Base-by-base conservation (phyloP, 2,329 filamentous ascomycete genomes). In the Dactylellina leptospora region DNA sequence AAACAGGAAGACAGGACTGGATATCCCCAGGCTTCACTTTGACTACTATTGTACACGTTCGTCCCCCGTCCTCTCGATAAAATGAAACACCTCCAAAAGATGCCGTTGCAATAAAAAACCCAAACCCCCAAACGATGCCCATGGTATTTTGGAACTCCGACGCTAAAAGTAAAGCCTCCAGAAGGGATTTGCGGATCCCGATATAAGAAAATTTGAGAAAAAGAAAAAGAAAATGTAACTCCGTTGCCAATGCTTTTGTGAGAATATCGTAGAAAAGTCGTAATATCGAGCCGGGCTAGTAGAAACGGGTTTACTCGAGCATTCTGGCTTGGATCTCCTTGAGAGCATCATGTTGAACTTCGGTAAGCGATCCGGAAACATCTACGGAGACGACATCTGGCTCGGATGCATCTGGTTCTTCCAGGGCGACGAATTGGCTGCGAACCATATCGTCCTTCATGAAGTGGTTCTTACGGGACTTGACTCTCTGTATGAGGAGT, bases 391-490 rank as follows among this genome's bases (percentile, higher is more conserved):
- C 84, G 73, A 90, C 88, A 79, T 95, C 91, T 20, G 80, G 84
- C 78, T 92, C 90, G 61, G 91, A 86, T 47, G 81, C 80, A 55
- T 84, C 84, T 0, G 95, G 95, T 74, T 89, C 87, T 81, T 99
- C 93, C n/a, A 99, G 85, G 56, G 88, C 89, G 74, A 88, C 86
- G 75, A 97, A 90, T 79, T 99, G 95, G 81, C 92, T 96, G 77
- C 90, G 88, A 6, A 99, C 93, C 93, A 99, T 97, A 77, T 87
- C 86, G 76, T 91, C 90, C 77, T 95, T 93, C 93, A 99, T 97
- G 81, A 95, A 99, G 79, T 99, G 95, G 56, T 88, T 88, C 81
- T 93, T 82, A 75, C 95, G 86, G 38, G 85, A 83, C 30, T 84
- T 84, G 6, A 97, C 93, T 6, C 95, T 87, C 76, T 88, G 82